phyloP scores from a whole-genome alignment of 2,329 filamentous ascomycete genomes.

The Apiospora aurea region DNA sequence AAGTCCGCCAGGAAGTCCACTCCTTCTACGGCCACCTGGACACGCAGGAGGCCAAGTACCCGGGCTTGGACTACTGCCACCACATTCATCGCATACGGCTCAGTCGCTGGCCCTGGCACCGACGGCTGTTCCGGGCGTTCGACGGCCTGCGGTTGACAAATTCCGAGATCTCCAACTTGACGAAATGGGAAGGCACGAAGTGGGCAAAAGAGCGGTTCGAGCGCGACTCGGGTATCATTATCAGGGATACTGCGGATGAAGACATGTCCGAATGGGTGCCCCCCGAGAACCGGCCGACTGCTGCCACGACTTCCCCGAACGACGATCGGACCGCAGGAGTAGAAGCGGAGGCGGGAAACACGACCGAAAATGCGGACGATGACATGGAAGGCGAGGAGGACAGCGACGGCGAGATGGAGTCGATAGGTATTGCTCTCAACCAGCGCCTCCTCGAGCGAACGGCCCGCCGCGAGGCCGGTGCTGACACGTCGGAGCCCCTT shows the following conservation, averaged over 20 bases:
- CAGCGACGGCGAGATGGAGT: slow-evolving; percentile 60
- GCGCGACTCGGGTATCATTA: slow-evolving; percentile 73
- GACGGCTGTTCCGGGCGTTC: slow-evolving; percentile 78
- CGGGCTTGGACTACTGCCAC: slow-evolving; percentile 80
- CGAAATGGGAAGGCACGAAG: slow-evolving; percentile 83
- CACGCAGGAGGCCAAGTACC: slow-evolving; percentile 82
- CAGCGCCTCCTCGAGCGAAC: slow-evolving; percentile 70
- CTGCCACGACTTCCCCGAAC: neutral
- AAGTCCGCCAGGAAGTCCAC: slow-evolving; percentile 80
- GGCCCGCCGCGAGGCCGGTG: slow-evolving; percentile 67
- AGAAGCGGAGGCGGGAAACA: neutral
- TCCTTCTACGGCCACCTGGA: slow-evolving; percentile 82
- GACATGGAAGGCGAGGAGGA: slow-evolving; percentile 51
- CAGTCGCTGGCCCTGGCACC: slow-evolving; percentile 78
- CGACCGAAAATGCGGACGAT: slow-evolving; percentile 41
- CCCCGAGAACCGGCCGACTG: slow-evolving; percentile 44
- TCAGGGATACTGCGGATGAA: slow-evolving; percentile 75
- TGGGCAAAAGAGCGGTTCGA: slow-evolving; percentile 86
- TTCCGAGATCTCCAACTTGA: slow-evolving; percentile 73
- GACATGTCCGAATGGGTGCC: slow-evolving; percentile 70
- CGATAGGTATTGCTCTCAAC: slow-evolving; percentile 68
- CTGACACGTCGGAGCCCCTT: slow-evolving; percentile 59
- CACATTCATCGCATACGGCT: slow-evolving; percentile 79
- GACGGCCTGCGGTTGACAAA: slow-evolving; percentile 73
- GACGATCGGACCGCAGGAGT: neutral